Base-by-base conservation (phyloP, 805 yeast species). In the Teunomyces tritomae region DNA sequence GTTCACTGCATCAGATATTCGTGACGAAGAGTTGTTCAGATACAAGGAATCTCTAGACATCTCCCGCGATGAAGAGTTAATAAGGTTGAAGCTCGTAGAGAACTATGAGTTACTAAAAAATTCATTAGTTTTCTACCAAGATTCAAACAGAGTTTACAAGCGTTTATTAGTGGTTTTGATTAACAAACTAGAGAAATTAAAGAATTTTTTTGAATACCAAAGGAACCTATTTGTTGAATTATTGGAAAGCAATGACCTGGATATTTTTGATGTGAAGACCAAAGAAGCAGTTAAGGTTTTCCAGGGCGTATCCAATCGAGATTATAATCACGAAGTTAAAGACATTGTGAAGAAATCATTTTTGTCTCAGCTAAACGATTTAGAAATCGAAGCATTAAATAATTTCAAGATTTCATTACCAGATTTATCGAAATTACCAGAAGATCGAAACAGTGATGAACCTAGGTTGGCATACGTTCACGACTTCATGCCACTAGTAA, bases 401-500 rank as follows among this genome's bases (percentile, higher is more conserved):
- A 11, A 13, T 8, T 39, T 39, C 27, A 28, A 42, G 5, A 37
- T 28, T 14, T 7, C 37, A 8, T 14, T 42, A 26, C 29, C 29
- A 4, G 37, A 30, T 8, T 14, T 30, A 9, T 24, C 29, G n/a
- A n/a, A 9, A 24, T 37, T 37, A 5, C 40, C 40, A 5, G 14
- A 26, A 16, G 40, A 37, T 26, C 40, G 17, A 11, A 37, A 37
- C 13, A 37, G 40, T 37, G 37, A 30, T 3, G 28, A 26, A 1
- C 45, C 35, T 5, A 50, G 44, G 30, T 14, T 46, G 16, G 28
- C 52, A 1, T 26, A 28, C 28, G 68, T 73, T 16, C 67, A 68
- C 44, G 78, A 73, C 56, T 71, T 68, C 56, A 71, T 71, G 75
- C 74, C 77, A 3, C 54, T 73, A 28, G 57, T 69, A 4, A 59